These are phyloP conservation scores for Coffea eugenioides DNA, from an alignment of 257 asterid genomes.

Conservation along the genomic window DNA sequence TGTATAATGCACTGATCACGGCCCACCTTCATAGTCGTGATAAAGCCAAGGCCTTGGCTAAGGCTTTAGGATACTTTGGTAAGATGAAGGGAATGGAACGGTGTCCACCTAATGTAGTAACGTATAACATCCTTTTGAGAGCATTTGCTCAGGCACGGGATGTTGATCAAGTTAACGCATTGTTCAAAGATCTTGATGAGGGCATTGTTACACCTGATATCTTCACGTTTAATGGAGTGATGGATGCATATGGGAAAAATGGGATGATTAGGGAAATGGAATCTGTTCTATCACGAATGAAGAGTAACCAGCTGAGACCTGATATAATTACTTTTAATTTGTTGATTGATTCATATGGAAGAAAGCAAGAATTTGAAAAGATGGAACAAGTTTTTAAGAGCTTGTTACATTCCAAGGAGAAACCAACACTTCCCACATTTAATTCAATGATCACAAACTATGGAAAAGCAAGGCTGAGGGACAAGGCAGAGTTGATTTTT, in stretches of 20 bases:
- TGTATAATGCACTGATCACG: conserved; percentile 81
- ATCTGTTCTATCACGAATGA: conserved; percentile 64
- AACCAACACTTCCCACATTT: conserved; percentile 79
- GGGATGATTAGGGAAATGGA: conserved; percentile 96
- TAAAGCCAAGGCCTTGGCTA: conserved; percentile 72
- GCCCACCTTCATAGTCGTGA: conserved; percentile 92
- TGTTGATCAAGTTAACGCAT: conserved; percentile 60
- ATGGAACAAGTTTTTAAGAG: conserved; percentile 94
- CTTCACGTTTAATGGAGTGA: conserved; percentile 85
- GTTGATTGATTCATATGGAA: conserved; percentile 87
- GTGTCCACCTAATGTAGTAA: conserved; percentile 72
- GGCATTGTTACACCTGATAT: conserved; percentile 69
- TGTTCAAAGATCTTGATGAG: conserved; percentile 75
- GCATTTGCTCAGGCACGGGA: conserved; percentile 81
- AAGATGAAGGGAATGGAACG: conserved; percentile 91
- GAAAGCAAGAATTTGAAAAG: conserved; percentile 83
- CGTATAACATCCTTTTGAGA: conserved; percentile 86
- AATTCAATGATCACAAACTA: conserved; percentile 94
- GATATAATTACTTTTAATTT: conserved; percentile 76
- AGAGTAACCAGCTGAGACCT: conserved; percentile 73
- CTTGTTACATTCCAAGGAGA: conserved; percentile 71
- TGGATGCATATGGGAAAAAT: conserved; percentile 93
- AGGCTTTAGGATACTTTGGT: conserved; percentile 73
- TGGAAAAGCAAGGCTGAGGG: conserved; percentile 87
- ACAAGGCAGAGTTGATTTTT: conserved; percentile 58